Conservation (phyloP, 768 basidiomycete species). For the Agaricus blazei region DNA sequence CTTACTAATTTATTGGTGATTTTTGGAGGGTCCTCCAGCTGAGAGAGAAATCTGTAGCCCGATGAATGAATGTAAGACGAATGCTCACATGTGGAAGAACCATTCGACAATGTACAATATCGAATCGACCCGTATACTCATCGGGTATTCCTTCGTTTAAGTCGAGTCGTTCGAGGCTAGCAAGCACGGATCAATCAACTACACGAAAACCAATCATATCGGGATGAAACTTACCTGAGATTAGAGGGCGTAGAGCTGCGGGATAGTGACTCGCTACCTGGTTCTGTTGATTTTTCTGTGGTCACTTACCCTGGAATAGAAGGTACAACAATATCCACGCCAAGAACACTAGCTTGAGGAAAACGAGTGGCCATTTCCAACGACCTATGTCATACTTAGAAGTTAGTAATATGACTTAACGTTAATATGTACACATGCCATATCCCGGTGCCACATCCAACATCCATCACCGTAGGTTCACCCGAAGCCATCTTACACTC, state of each 20-base stretch:
- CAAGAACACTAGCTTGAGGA: constrained; percentile 18
- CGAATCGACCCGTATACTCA: constrained; percentile 15
- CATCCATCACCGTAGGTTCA: constrained; percentile 17
- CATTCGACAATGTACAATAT: constrained; percentile 23
- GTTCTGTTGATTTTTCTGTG: no score
- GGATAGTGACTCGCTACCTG: neutral
- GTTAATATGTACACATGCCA: constrained; percentile 16
- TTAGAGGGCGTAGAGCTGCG: neutral
- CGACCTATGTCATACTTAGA: constrained; percentile 13
- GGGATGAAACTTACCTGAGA: neutral
- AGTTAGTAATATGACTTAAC: neutral
- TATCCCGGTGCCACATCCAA: constrained; percentile 25
- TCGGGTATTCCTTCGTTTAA: constrained; percentile 15
- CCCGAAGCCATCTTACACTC: constrained; percentile 11
- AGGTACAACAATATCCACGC: constrained; percentile 18
- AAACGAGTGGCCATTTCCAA: constrained; percentile 21
- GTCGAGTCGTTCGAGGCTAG: constrained; percentile 21
- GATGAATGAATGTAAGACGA: no score
- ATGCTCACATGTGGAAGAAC: constrained; percentile 20
- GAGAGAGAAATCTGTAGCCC: neutral
- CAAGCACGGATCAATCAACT: neutral
- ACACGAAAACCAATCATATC: neutral
- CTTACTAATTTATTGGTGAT: constrained; percentile 11
- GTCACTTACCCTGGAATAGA: constrained; percentile 12
- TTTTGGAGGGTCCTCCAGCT: constrained; percentile 15